Evolutionary conservation across 2,329 filamentous ascomycete genomes (phyloP).

Genomic region (Trichoderma lentiforme): DNA sequence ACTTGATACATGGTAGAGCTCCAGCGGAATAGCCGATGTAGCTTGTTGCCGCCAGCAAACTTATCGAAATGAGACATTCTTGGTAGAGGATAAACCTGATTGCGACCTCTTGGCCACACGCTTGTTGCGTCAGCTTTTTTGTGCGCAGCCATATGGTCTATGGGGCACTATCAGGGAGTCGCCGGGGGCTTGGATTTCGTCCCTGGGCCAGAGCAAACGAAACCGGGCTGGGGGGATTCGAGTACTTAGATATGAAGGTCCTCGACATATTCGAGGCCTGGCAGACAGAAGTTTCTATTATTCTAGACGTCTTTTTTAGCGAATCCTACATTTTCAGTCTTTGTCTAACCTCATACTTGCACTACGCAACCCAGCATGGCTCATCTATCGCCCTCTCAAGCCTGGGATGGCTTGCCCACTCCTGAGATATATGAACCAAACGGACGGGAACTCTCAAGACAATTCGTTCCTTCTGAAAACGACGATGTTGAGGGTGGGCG

Average conservation of each 20-base stretch:
- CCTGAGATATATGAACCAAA: slow-evolving; percentile 10
- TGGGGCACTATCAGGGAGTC: slow-evolving; percentile 7
- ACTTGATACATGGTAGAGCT: neutral
- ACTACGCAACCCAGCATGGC: neutral
- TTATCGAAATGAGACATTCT: neutral
- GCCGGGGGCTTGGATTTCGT: neutral
- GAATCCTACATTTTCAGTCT: neutral
- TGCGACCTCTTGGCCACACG: neutral
- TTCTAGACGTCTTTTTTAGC: neutral
- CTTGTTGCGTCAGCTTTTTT: slow-evolving; percentile 7
- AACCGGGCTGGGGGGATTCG: neutral
- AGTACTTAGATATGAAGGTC: slow-evolving; percentile 6
- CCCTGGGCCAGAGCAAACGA: neutral
- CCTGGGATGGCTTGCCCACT: slow-evolving; percentile 14
- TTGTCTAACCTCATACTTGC: neutral
- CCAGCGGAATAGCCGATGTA: neutral
- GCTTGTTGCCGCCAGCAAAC: neutral
- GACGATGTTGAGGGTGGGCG: neutral
- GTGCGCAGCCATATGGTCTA: neutral
- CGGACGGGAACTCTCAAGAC: neutral
- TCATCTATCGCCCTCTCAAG: neutral
- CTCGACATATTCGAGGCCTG: neutral
- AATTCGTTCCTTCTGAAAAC: neutral
- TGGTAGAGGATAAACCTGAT: neutral
- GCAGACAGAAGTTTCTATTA: neutral